Evolutionary conservation across 1,139 yeast species (phyloP).

Genomic region (Candida labiduridarum): DNA sequence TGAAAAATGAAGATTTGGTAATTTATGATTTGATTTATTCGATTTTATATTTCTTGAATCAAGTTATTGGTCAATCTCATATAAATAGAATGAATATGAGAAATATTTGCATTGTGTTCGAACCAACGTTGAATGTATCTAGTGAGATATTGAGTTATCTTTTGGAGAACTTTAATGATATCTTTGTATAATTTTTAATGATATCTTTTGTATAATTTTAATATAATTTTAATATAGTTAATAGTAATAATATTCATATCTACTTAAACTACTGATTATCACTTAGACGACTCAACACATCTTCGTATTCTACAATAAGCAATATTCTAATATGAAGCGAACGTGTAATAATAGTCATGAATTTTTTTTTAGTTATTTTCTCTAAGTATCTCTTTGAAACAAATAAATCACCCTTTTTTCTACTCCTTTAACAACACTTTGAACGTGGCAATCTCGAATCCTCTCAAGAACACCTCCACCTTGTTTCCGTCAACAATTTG

Average conservation of each 20-base stretch:
- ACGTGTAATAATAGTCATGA: too few relatives aligned
- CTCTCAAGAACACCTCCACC: slow-evolving; percentile 55
- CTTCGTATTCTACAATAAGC: too few relatives aligned
- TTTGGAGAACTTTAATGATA: slow-evolving; percentile 63
- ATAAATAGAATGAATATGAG: slow-evolving; percentile 81
- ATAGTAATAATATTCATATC: too few relatives aligned
- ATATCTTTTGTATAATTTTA: slow-evolving; percentile 30
- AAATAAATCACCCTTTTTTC: not conserved
- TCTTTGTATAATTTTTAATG: slow-evolving; percentile 48
- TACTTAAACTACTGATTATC: too few relatives aligned
- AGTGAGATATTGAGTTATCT: slow-evolving; percentile 63
- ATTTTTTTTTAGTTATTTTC: too few relatives aligned
- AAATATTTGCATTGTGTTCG: slow-evolving; percentile 81
- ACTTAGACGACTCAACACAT: too few relatives aligned
- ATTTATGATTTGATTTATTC: slow-evolving; percentile 66
- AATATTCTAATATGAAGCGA: too few relatives aligned
- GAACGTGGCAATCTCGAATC: slow-evolving; percentile 78
- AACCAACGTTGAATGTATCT: slow-evolving; percentile 79
- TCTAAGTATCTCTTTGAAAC: not conserved
- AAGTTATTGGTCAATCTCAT: slow-evolving; percentile 63
- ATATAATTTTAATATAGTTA: too few relatives aligned
- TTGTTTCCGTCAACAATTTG: slow-evolving; percentile 21
- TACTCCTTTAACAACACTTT: slow-evolving; percentile 43
- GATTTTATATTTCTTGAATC: slow-evolving; percentile 65
- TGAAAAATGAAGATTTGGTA: slow-evolving; percentile 32